Evolutionary conservation across 2,329 filamentous ascomycete genomes (phyloP).

Genomic region (Calonectria multiphialidica): DNA sequence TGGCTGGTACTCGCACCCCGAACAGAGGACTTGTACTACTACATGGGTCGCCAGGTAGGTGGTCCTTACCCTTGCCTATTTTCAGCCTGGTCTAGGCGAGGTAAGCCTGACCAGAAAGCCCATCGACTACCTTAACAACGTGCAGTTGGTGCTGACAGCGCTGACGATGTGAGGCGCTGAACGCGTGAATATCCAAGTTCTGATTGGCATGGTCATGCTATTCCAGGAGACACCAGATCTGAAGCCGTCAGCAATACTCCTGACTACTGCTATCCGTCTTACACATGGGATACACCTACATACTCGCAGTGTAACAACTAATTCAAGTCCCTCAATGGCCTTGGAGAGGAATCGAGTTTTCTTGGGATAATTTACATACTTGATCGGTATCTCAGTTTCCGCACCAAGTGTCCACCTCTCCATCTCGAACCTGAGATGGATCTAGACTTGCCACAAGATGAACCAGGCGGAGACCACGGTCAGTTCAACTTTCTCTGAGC

Average conservation of each 20-base stretch:
- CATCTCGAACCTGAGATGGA: conserved; percentile 17
- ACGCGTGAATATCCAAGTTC: conserved; percentile 21
- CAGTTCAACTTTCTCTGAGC: conserved; percentile 20
- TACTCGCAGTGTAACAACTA: background rate
- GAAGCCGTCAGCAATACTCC: conserved; percentile 13
- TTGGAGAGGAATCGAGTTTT: conserved; percentile 24
- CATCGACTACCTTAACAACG: conserved; percentile 17
- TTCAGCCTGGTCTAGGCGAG: background rate
- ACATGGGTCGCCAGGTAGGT: conserved; percentile 35
- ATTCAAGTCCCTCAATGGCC: background rate
- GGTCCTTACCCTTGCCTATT: conserved; percentile 22
- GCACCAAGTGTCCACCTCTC: conserved; percentile 10
- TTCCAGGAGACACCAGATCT: conserved; percentile 17
- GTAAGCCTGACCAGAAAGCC: background rate
- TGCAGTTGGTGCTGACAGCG: conserved; percentile 19
- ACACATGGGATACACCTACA: conserved; percentile 22
- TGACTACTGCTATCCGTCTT: conserved; percentile 28
- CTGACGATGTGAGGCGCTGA: conserved; percentile 5
- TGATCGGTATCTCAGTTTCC: conserved; percentile 23
- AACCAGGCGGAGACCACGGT: background rate
- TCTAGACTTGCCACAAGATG: conserved; percentile 12
- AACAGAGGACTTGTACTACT: background rate
- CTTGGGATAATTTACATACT: conserved; percentile 34
- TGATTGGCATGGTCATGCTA: conserved; percentile 26
- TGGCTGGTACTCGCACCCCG: conserved; percentile 14